Conservation (phyloP, 306 rosid species). For the Cicer cuneatum region DNA sequence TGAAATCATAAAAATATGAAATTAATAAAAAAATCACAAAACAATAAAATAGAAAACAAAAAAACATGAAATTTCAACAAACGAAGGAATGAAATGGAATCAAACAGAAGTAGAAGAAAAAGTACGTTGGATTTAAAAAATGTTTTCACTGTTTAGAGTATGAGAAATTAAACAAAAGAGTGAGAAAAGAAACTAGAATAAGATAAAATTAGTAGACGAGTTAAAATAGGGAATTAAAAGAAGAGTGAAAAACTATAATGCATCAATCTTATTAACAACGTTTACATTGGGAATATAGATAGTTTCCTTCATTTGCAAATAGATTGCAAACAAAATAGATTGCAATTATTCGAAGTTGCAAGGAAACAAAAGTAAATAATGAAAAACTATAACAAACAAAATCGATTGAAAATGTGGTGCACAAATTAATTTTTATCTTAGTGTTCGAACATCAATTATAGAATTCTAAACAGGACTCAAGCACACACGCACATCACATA, state of each 20-base stretch:
- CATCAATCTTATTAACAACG: not conserved
- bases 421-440: not conserved
- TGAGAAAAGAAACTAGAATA: no score
- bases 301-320: no score
- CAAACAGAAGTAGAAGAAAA: slow-evolving; percentile 46
- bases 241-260: no score
- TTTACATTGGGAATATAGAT: no score
- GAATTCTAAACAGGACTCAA: not conserved
- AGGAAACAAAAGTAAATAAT: not conserved
- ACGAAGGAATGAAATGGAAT: slow-evolving; percentile 22
- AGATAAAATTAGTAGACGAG: no score
- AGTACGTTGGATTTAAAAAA: slow-evolving; percentile 49
- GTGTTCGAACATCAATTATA: not conserved
- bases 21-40: not conserved
- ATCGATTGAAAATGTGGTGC: not conserved
- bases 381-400: no score
- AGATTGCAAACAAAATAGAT: no score
- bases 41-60: not conserved
- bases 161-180: not conserved
- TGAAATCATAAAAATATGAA: slow-evolving; percentile 36
- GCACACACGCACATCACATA: no score
- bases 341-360: no score
- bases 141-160: not conserved
- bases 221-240: no score
- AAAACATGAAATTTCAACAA: not conserved